Conservation (phyloP, 495 filamentous ascomycete genomes). For the Ramalina peruviana region DNA sequence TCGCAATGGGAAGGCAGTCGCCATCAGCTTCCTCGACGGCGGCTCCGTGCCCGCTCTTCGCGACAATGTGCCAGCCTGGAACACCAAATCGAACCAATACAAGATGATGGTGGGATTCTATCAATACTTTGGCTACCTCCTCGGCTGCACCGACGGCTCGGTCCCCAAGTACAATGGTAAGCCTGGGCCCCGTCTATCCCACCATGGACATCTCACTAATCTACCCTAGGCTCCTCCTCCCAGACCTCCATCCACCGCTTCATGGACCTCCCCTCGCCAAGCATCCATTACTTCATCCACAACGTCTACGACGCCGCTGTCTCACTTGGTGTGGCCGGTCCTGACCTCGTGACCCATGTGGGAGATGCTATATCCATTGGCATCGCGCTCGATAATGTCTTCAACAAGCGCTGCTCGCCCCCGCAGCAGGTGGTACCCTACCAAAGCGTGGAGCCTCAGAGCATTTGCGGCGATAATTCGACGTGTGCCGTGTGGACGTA, state of each 20-base stretch:
- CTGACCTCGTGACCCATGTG: constrained; percentile 1
- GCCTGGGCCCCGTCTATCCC: background rate
- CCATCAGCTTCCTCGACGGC: constrained; percentile 4
- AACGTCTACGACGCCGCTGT: background rate
- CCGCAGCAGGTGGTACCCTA: background rate
- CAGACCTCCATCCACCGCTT: constrained; percentile 1
- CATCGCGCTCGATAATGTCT: constrained; percentile 1
- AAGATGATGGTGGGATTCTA: background rate
- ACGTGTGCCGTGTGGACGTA: background rate
- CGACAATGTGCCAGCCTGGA: background rate
- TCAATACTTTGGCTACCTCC: background rate
- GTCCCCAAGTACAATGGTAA: background rate
- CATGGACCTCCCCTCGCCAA: background rate
- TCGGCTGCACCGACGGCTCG: background rate
- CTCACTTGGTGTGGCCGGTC: background rate
- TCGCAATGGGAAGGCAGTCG: background rate
- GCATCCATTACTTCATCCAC: constrained; percentile 3
- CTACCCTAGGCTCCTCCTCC: background rate
- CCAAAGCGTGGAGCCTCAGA: background rate
- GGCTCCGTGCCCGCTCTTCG: background rate
- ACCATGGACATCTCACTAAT: background rate
- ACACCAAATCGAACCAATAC: background rate
- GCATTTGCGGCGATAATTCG: background rate
- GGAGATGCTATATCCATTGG: constrained; percentile 1
- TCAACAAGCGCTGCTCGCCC: constrained; percentile 4